Conservation (phyloP, 805 yeast genomes). For the Wickerhamiella dianesei region DNA sequence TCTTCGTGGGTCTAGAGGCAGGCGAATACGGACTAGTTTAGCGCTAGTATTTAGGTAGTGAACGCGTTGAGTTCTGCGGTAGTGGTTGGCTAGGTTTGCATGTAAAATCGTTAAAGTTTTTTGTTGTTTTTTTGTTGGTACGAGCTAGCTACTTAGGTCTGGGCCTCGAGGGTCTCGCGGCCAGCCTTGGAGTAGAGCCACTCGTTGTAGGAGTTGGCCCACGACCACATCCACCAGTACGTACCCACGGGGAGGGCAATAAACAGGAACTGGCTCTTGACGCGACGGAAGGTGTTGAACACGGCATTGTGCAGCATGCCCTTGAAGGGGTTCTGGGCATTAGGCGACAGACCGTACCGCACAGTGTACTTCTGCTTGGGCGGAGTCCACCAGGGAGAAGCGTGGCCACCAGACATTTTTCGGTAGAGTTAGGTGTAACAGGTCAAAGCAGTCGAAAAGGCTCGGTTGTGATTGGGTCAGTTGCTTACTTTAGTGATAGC, state of each 20-base stretch:
- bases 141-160: constrained; percentile 9
- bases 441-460: neutral
- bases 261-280: constrained; percentile 69
- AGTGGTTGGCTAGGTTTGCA: too few relatives aligned
- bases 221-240: constrained; percentile 77
- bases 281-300: constrained; percentile 91
- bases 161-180: constrained; percentile 76
- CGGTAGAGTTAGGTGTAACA: neutral
- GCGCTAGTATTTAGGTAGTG: neutral
- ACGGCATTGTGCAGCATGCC: constrained; percentile 74
- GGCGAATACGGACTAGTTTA: too few relatives aligned
- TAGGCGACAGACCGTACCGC: constrained; percentile 83
- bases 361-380: constrained; percentile 31
- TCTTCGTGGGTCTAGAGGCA: too few relatives aligned
- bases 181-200: constrained; percentile 96
- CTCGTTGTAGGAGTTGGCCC: constrained; percentile 78
- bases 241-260: constrained; percentile 63
- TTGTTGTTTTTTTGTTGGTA: neutral
- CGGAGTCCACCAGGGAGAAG: constrained; percentile 13
- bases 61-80: too few relatives aligned
- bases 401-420: neutral
- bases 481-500: neutral
- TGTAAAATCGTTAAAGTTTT: neutral
- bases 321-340: constrained; percentile 82
- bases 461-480: neutral